Evolutionary conservation across 805 yeast genomes (phyloP).

Genomic region (Millerozyma miso): DNA sequence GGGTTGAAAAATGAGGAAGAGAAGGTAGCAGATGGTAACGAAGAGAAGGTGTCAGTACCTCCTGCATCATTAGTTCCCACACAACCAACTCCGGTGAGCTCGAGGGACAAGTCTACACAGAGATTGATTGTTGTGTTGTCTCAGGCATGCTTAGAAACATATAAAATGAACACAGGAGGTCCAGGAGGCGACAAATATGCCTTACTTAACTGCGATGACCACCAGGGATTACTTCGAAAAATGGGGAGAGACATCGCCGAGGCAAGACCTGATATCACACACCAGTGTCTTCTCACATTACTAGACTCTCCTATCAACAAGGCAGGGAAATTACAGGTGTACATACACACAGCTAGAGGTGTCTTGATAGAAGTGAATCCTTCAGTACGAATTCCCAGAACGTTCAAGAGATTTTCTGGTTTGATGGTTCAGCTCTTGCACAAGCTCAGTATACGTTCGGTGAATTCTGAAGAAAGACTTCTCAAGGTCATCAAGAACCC

Average conservation of each 20-base stretch:
- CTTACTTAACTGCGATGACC: conserved; percentile 94
- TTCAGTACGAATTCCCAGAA: conserved; percentile 93
- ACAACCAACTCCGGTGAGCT: conserved; percentile 75
- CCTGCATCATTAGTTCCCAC: conserved; percentile 80
- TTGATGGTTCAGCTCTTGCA: conserved; percentile 96
- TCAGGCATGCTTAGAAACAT: conserved; percentile 94
- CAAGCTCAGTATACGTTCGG: conserved; percentile 87
- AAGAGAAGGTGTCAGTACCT: conserved; percentile 19
- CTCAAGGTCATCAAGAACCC: conserved; percentile 95
- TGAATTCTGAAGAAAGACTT: conserved; percentile 90
- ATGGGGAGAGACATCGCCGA: conserved; percentile 98
- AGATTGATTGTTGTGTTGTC: conserved; percentile 91
- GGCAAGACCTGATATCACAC: conserved; percentile 99
- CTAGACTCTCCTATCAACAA: conserved; percentile 97
- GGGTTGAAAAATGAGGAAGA: conserved; percentile 2
- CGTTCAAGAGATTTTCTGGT: conserved; percentile 96
- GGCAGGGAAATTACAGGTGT: conserved; percentile 95
- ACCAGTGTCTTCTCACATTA: conserved; percentile 90
- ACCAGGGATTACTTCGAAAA: conserved; percentile 89
- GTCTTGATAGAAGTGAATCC: conserved; percentile 96
- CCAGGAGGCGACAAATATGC: conserved; percentile 88
- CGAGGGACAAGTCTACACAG: conserved; percentile 82
- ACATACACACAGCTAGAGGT: conserved; percentile 92
- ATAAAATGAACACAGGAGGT: conserved; percentile 76
- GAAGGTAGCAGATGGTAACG: conserved; percentile 6